Conservation (phyloP, 352 stramenopile species). For the Pythium rhizo-oryzae region DNA sequence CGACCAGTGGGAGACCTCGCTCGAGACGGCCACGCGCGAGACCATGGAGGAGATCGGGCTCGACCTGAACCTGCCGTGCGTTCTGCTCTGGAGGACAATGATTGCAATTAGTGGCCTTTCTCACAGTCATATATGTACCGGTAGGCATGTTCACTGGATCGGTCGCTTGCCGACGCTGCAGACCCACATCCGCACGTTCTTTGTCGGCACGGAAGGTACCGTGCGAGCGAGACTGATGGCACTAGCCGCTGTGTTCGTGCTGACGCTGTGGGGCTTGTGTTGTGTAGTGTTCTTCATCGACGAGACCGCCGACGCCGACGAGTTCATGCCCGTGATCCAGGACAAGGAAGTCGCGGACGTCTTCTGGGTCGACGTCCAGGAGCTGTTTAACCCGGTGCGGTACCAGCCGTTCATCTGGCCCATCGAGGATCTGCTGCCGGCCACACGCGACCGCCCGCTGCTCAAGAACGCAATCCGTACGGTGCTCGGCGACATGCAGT, state of each 20-base stretch:
- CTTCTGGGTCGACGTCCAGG: conserved; percentile 84
- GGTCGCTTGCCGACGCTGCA: conserved; percentile 56
- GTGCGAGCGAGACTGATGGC: background rate
- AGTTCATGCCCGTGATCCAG: conserved; percentile 58
- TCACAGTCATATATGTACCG: too few relatives aligned
- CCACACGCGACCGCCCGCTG: conserved; percentile 37
- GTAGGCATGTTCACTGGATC: conserved; percentile 73
- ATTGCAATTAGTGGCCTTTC: background rate
- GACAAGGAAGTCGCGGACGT: conserved; percentile 72
- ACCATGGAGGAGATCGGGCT: conserved; percentile 85
- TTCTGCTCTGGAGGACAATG: background rate
- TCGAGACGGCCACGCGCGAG: conserved; percentile 75
- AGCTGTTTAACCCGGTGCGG: conserved; percentile 61
- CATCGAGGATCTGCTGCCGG: conserved; percentile 57
- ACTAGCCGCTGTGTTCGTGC: background rate
- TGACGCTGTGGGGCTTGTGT: background rate
- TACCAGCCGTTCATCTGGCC: conserved; percentile 64
- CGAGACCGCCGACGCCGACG: conserved; percentile 42
- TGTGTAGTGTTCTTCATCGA: conserved; percentile 83
- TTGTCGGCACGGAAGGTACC: conserved; percentile 69
- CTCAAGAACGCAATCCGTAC: conserved; percentile 37
- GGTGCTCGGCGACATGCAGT: conserved; percentile 60
- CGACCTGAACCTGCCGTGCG: conserved; percentile 57
- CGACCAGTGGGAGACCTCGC: conserved; percentile 61
- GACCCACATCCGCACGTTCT: conserved; percentile 66